A percentile compares a stretch with the other conserved stretches of the same genome.
These are phyloP conservation scores for Apodospora peruviana DNA, from an alignment of 495 filamentous ascomycete genomes.

Conservation along the genomic window DNA sequence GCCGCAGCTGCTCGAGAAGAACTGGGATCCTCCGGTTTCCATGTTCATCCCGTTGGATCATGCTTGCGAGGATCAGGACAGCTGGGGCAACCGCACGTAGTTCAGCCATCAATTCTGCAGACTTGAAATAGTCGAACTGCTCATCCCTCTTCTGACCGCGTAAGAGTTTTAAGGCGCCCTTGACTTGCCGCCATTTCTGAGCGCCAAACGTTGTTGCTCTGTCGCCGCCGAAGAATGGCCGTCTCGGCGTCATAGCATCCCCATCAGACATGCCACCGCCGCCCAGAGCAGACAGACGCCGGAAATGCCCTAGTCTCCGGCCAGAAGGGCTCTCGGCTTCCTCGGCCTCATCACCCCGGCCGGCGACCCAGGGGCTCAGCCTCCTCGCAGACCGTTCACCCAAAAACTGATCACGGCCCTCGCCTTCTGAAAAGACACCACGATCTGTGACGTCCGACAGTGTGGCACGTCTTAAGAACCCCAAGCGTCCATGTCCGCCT, in stretches of 20 bases:
- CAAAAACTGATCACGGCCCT: conserved; percentile 70
- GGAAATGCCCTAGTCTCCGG: conserved; percentile 62
- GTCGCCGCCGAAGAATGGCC: conserved; percentile 53
- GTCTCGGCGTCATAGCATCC: conserved; percentile 41
- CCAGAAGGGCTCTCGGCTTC: conserved; percentile 43
- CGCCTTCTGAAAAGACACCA: conserved; percentile 80
- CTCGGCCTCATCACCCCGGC: conserved; percentile 26
- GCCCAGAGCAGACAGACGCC: conserved; percentile 69
- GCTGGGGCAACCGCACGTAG: conserved; percentile 87
- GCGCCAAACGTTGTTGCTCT: conserved; percentile 71
- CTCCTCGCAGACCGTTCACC: conserved; percentile 46
- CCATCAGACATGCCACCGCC: conserved; percentile 43
- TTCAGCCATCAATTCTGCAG: conserved; percentile 93
- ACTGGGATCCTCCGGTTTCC: conserved; percentile 92
- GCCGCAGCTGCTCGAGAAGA: conserved; percentile 88
- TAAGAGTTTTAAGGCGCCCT: conserved; percentile 75
- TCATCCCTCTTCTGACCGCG: conserved; percentile 72
- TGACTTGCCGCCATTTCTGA: conserved; percentile 82
- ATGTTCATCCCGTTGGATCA: conserved; percentile 95
- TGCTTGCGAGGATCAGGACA: conserved; percentile 86
- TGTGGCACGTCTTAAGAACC: conserved; percentile 63
- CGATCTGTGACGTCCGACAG: conserved; percentile 63
- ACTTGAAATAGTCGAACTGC: conserved; percentile 88
- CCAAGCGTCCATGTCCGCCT: conserved; percentile 24
- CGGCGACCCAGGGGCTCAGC: conserved; percentile 50